Conservation (phyloP, 768 basidiomycete genomes). For the Suillus tomentosus region DNA sequence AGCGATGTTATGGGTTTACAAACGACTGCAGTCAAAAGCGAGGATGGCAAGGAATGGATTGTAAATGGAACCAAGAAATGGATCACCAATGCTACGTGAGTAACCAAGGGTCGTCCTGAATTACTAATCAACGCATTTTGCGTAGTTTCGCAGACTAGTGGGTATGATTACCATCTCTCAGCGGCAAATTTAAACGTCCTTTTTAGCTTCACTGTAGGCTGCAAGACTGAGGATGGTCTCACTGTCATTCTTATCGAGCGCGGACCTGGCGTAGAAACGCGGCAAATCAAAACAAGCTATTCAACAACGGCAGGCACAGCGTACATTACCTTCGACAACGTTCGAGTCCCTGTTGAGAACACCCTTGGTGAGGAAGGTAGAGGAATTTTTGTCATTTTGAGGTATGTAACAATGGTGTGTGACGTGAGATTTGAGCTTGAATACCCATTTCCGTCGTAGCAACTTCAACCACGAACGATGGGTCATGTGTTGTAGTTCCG, state of each 20-base stretch:
- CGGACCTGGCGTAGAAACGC: constrained; percentile 62
- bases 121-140: neutral
- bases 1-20: constrained; percentile 66
- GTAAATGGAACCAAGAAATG: constrained; percentile 79
- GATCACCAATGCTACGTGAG: constrained; percentile 61
- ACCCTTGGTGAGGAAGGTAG: constrained; percentile 67
- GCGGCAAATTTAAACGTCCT: constrained; percentile 19
- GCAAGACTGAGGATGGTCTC: constrained; percentile 58
- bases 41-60: constrained; percentile 68
- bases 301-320: constrained; percentile 86
- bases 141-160: constrained; percentile 48
- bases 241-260: constrained; percentile 70
- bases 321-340: constrained; percentile 81
- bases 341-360: constrained; percentile 84
- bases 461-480: constrained; percentile 97
- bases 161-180: constrained; percentile 13
- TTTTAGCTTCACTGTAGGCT: constrained; percentile 61
- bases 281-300: constrained; percentile 81
- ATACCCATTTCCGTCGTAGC: constrained; percentile 35
- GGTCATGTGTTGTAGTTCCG: constrained; percentile 82
- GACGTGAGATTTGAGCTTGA: neutral
- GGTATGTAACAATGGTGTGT: constrained; percentile 28
- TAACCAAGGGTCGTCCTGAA: neutral
- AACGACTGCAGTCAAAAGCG: constrained; percentile 61
- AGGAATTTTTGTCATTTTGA: constrained; percentile 64